These are phyloP conservation scores for Cordyceps fumosorosea DNA, from an alignment of 2,329 filamentous ascomycete genomes.

Conservation along the genomic window DNA sequence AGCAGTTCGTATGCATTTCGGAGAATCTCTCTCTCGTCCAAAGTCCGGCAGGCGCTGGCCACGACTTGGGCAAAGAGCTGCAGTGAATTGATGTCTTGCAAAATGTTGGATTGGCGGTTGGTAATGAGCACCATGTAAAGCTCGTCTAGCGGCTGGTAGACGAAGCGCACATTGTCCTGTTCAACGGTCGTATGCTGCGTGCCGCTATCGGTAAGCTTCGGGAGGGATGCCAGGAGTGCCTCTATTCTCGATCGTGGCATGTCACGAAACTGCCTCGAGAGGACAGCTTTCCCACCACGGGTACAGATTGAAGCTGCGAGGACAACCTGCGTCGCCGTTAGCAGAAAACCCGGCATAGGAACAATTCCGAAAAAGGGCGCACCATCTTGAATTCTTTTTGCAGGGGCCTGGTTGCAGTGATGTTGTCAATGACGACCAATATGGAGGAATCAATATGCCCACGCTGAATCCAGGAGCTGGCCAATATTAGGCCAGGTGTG, in stretches of 20 bases:
- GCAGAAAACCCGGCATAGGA: conserved; percentile 5
- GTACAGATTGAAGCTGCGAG: conserved; percentile 99
- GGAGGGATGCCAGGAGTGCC: conserved; percentile 91
- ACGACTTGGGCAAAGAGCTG: conserved; percentile 98
- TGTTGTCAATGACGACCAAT: conserved; percentile 10
- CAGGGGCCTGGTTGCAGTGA: conserved; percentile 19
- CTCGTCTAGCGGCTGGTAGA: conserved; percentile 98
- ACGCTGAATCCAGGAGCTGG: conserved; percentile 15
- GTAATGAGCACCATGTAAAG: conserved; percentile 99
- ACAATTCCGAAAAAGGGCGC: conserved; percentile 13
- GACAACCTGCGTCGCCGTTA: conserved; percentile 65
- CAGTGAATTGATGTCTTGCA: conserved; percentile 97
- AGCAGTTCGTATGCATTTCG: conserved; percentile 94
- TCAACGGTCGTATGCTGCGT: conserved; percentile 98
- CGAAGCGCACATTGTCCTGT: conserved; percentile 98
- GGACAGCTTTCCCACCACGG: conserved; percentile 93
- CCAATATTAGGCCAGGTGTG: conserved; percentile 16
- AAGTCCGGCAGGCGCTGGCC: conserved; percentile 87
- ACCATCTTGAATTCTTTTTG: conserved; percentile 31
- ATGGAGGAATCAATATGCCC: conserved; percentile 10
- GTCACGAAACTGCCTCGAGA: conserved; percentile 95
- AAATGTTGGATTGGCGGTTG: conserved; percentile 97
- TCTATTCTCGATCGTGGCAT: conserved; percentile 96
- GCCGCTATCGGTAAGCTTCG: conserved; percentile 90
- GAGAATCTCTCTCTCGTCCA: conserved; percentile 92